phyloP scores from a whole-genome alignment of 1,284 basidiomycete genomes.

The Anthracocystis setariae region DNA sequence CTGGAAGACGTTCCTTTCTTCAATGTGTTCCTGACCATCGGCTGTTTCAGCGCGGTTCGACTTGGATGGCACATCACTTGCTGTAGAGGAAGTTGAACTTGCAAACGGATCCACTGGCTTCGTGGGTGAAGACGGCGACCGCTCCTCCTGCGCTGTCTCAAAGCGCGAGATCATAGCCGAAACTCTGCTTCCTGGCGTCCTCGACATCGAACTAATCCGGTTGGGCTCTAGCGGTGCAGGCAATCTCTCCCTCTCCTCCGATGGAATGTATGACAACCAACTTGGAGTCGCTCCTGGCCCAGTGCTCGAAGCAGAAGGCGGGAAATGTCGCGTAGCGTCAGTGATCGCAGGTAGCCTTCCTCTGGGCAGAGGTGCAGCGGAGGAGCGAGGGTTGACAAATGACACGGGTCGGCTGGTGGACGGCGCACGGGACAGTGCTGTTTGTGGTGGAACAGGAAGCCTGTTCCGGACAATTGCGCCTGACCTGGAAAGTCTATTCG shows the following conservation, averaged over 20 bases:
- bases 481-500: conserved; percentile 26
- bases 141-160: conserved; percentile 17
- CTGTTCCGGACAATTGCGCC: conserved; percentile 32
- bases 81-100: neutral
- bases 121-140: conserved; percentile 4
- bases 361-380: conserved; percentile 50
- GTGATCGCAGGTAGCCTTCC: conserved; percentile 57
- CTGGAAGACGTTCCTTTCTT: conserved; percentile 19
- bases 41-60: conserved; percentile 1
- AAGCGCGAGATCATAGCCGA: conserved; percentile 49
- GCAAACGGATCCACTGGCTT: neutral
- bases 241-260: conserved; percentile 33
- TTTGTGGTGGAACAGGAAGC: conserved; percentile 7
- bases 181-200: conserved; percentile 29
- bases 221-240: conserved; percentile 37
- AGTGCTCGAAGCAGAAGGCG: conserved; percentile 36
- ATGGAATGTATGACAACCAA: conserved; percentile 48
- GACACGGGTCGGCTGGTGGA: conserved; percentile 36
- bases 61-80: neutral
- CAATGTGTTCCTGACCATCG: neutral
- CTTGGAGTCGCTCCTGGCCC: conserved; percentile 27
- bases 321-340: conserved; percentile 60
- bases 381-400: conserved; percentile 53
- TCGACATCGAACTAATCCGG: conserved; percentile 3
- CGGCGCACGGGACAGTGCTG: conserved; percentile 16